Evolutionary conservation across 2,329 filamentous ascomycete genomes (phyloP), one percentile per base, ranked within the genome.

Genomic region (Dryadomyces quercus-mongolicae): DNA sequence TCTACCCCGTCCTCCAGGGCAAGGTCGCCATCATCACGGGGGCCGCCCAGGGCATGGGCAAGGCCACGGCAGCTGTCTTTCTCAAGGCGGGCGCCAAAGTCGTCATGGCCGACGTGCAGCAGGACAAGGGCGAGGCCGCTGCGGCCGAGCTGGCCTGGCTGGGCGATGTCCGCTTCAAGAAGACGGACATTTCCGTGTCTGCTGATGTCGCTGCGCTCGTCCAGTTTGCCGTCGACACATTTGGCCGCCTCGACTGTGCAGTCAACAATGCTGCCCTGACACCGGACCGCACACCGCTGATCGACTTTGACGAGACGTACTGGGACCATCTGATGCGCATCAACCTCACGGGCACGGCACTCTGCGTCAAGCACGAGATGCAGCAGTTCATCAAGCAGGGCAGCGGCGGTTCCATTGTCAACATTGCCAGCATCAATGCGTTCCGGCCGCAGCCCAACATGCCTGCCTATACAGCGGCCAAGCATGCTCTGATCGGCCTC

Each of bases 401-500:
- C 22, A 22, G 6, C 31, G 46, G 46, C 10, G 46, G 46, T 13
- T 3, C 46, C 15, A 49, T 49, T 20, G 46, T 49, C 46, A 36
- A 34, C 46, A 49, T 49, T 49, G 46, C 46, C 22, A 49, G 46
- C 46, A 47, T 47, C 45, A 49, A 69, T n/a, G 46, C 46, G 15
- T 49, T 34, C 46, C 46, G 46, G 15, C 22, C 46, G 5, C 46
- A 49, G 46, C 46, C 46, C 46, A 49, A 49, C 46, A 49, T 49
- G 46, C 46, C 46, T 13, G 63, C 63, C 15, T 64, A 64, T 57
- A 60, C 61, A 6, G 62, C 59, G 10, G 63, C 61, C 52, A 64
- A 64, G 59, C 51, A 62, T 51, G 60, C 55, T 18, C 49, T 62
- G 55, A 20, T 64, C 56, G 55, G 57, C 45, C 52, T 66, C 54